These are phyloP conservation scores for Astrephomene gubernaculifera DNA, from an alignment of 139 green algal genomes.

Conservation along the genomic window DNA sequence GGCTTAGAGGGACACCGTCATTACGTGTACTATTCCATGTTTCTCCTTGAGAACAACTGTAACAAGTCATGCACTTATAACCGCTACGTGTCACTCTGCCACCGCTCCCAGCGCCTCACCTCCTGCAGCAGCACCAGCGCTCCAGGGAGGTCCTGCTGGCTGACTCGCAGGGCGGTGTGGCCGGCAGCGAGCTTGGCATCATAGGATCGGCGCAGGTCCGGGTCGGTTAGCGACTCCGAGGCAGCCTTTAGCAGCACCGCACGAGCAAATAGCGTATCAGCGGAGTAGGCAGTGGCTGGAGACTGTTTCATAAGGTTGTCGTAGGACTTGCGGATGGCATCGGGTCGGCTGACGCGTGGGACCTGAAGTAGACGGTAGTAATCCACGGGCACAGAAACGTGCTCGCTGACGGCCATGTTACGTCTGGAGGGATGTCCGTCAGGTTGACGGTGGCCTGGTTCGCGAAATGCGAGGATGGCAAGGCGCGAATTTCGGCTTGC, in stretches of 20 bases:
- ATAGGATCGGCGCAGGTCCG: slow-evolving; percentile 31
- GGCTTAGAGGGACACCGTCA: too few relatives aligned
- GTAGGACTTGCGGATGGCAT: slow-evolving; percentile 33
- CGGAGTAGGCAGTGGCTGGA: slow-evolving; percentile 26
- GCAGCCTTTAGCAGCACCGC: slow-evolving; percentile 57
- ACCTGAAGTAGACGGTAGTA: slow-evolving; percentile 41
- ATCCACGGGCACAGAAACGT: slow-evolving; percentile 15
- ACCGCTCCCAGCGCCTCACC: too few relatives aligned
- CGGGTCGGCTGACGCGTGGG: not conserved
- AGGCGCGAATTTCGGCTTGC: not conserved
- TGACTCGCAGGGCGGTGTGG: slow-evolving; percentile 45
- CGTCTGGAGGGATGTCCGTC: not conserved
- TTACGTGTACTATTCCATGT: too few relatives aligned
- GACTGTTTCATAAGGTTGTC: slow-evolving; percentile 11
- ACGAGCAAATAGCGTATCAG: slow-evolving; percentile 50
- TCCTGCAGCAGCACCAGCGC: slow-evolving; percentile 62
- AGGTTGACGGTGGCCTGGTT: not conserved
- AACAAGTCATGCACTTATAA: too few relatives aligned
- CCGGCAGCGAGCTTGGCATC: slow-evolving; percentile 43
- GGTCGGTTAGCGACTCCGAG: slow-evolving; percentile 41
- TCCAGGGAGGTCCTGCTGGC: slow-evolving; percentile 54
- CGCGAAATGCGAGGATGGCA: not conserved
- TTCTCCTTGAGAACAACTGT: too few relatives aligned
- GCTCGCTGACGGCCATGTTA: slow-evolving; percentile 2
- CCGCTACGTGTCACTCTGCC: too few relatives aligned